Conservation (phyloP, 805 yeast genomes). For the Ogataea pilisensis region DNA sequence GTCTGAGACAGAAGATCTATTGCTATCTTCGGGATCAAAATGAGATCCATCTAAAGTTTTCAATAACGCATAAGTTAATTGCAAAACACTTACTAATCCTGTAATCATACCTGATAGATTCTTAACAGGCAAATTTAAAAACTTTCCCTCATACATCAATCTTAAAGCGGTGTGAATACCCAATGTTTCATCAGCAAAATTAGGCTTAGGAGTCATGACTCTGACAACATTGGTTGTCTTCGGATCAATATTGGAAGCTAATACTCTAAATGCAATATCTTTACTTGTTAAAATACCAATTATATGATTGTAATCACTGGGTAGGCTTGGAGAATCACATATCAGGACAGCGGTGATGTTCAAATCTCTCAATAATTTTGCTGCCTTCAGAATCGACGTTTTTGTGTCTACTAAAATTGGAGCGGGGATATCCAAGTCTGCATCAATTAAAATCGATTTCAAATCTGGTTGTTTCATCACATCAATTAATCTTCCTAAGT, state of each 20-base stretch:
- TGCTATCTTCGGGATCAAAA: constrained; percentile 13
- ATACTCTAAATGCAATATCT: constrained; percentile 40
- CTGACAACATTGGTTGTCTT: constrained; percentile 35
- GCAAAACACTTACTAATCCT: constrained; percentile 43
- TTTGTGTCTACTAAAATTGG: constrained; percentile 36
- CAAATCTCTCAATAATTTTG: constrained; percentile 35
- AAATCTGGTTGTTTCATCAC: constrained; percentile 41
- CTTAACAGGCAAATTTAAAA: constrained; percentile 39
- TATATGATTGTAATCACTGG: constrained; percentile 29
- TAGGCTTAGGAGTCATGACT: constrained; percentile 43
- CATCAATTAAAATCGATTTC: constrained; percentile 24
- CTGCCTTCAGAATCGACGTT: constrained; percentile 35
- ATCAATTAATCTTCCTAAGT: constrained; percentile 34
- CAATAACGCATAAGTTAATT: constrained; percentile 39
- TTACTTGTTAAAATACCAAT: constrained; percentile 46
- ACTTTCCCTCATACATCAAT: constrained; percentile 45
- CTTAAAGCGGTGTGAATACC: constrained; percentile 41
- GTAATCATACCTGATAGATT: constrained; percentile 28
- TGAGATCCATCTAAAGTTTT: constrained; percentile 31
- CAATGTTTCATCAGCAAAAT: constrained; percentile 37
- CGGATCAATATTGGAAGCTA: constrained; percentile 35
- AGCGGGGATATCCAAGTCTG: constrained; percentile 23
- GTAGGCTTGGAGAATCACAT: constrained; percentile 23
- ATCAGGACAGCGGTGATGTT: constrained; percentile 40
- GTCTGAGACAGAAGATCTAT: constrained; percentile 24